These are phyloP conservation scores for Setomelanomma holmii DNA, from an alignment of 2,329 filamentous ascomycete genomes.

Conservation along the genomic window DNA sequence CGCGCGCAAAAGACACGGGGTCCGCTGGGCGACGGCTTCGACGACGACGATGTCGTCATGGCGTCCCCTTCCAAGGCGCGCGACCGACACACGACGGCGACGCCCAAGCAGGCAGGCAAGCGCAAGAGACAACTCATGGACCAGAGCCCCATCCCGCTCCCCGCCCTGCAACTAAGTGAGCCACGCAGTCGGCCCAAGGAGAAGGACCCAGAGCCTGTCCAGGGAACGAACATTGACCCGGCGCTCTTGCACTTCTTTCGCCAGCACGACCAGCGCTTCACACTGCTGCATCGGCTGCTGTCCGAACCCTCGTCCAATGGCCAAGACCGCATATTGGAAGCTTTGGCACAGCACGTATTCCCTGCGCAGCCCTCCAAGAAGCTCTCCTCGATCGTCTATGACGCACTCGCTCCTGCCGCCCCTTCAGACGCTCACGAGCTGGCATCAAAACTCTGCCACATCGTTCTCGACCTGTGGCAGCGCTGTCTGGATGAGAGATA, in stretches of 20 bases:
- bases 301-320: slow-evolving; percentile 65
- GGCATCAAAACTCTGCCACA: slow-evolving; percentile 68
- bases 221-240: slow-evolving; percentile 22
- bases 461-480: slow-evolving; percentile 72
- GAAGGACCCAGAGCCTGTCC: slow-evolving; percentile 22
- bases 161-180: slow-evolving; percentile 60
- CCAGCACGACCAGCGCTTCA: slow-evolving; percentile 48
- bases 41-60: slow-evolving; percentile 67
- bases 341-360: slow-evolving; percentile 68
- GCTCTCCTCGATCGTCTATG: slow-evolving; percentile 71
- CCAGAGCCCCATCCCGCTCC: slow-evolving; percentile 68
- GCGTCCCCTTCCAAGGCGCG: slow-evolving; percentile 61
- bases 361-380: slow-evolving; percentile 64
- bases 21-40: slow-evolving; percentile 77
- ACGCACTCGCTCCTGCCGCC: slow-evolving; percentile 66
- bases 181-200: slow-evolving; percentile 49
- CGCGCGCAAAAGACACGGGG: slow-evolving; percentile 61
- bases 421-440: slow-evolving; percentile 60
- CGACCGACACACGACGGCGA: slow-evolving; percentile 58
- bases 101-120: slow-evolving; percentile 70
- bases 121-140: slow-evolving; percentile 68
- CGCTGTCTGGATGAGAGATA: slow-evolving; percentile 69
- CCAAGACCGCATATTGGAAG: slow-evolving; percentile 71
- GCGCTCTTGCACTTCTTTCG: slow-evolving; percentile 48
- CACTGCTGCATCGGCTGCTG: slow-evolving; percentile 67